Evolutionary conservation across 345 rosid species (phyloP).

Genomic region (Microthlaspi erraticum): DNA sequence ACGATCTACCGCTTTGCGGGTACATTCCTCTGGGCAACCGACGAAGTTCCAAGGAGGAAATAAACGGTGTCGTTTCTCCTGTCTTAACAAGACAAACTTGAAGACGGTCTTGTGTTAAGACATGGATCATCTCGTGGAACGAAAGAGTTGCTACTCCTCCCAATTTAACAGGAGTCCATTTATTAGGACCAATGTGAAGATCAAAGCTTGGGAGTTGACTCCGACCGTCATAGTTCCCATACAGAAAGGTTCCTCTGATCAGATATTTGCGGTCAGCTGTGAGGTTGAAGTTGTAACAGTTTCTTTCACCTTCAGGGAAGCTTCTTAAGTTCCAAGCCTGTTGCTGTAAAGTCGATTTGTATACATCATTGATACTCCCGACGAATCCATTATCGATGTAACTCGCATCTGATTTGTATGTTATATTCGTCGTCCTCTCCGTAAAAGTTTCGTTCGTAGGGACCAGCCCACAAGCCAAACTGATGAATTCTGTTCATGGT

Average conservation of each 20-base stretch:
- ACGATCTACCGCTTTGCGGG: slow-evolving; percentile 41
- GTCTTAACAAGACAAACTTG: slow-evolving; percentile 47
- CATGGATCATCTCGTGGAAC: slow-evolving; percentile 40
- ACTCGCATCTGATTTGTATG: slow-evolving; percentile 35
- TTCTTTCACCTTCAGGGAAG: slow-evolving; percentile 46
- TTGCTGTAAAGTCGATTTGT: slow-evolving; percentile 30
- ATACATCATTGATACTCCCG: slow-evolving; percentile 12
- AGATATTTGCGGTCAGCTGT: slow-evolving; percentile 26
- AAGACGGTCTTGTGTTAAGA: slow-evolving; percentile 19
- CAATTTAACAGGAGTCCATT: slow-evolving; percentile 29
- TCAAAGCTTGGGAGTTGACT: slow-evolving; percentile 36
- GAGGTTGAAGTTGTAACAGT: slow-evolving; percentile 45
- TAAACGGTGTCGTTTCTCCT: slow-evolving; percentile 37
- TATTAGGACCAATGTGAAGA: slow-evolving; percentile 42
- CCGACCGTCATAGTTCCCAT: slow-evolving; percentile 42
- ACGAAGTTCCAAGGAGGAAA: slow-evolving; percentile 41
- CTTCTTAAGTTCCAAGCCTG: slow-evolving; percentile 41
- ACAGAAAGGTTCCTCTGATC: slow-evolving; percentile 36
- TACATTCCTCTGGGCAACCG: slow-evolving; percentile 36
- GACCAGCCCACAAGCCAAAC: slow-evolving; percentile 42
- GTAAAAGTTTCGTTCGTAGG: not conserved
- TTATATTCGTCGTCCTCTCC: slow-evolving; percentile 36
- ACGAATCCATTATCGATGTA: slow-evolving; percentile 17
- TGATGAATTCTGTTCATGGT: slow-evolving; percentile 40
- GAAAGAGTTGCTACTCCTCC: slow-evolving; percentile 15